phyloP scores from a whole-genome alignment of 1,139 yeast species.

The Chernovozyma aurita region DNA sequence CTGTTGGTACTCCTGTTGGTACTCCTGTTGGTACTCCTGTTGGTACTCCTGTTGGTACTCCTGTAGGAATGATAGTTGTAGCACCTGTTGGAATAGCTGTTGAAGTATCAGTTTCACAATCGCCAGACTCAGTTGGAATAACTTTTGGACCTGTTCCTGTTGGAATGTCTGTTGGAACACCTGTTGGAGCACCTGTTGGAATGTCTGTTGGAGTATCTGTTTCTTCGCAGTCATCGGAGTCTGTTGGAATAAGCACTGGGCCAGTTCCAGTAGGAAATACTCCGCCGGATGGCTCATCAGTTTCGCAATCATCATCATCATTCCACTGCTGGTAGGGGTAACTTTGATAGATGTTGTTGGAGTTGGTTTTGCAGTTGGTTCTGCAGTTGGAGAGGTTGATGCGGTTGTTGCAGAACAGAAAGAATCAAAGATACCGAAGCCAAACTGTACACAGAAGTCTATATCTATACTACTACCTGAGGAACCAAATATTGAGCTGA shows the following conservation, averaged over 20 bases:
- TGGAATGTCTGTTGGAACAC: background rate
- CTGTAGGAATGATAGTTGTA: background rate
- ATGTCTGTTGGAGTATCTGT: constrained; percentile 2
- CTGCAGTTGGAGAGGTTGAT: background rate
- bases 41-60: too few relatives aligned
- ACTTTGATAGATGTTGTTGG: too few relatives aligned
- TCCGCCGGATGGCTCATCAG: background rate
- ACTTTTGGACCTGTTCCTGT: constrained; percentile 1
- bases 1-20: too few relatives aligned
- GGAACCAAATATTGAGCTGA: too few relatives aligned
- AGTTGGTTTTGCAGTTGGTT: too few relatives aligned
- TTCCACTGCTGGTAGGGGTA: too few relatives aligned
- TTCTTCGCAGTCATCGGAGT: constrained; percentile 5
- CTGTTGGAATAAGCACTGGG: background rate
- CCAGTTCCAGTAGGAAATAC: background rate
- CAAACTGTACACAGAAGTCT: too few relatives aligned
- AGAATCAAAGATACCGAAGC: too few relatives aligned
- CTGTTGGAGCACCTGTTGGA: constrained; percentile 2
- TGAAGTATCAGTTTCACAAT: constrained; percentile 1
- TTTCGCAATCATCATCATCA: constrained; percentile 6
- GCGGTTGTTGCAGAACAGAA: background rate
- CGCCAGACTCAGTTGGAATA: constrained; percentile 1
- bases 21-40: too few relatives aligned
- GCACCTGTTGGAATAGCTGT: constrained; percentile 3
- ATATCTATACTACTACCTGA: too few relatives aligned